A percentile compares a stretch with the other conserved stretches of the same genome.
Evolutionary conservation across 495 filamentous ascomycete genomes (phyloP).

Genomic region (Annulohypoxylon nitens): DNA sequence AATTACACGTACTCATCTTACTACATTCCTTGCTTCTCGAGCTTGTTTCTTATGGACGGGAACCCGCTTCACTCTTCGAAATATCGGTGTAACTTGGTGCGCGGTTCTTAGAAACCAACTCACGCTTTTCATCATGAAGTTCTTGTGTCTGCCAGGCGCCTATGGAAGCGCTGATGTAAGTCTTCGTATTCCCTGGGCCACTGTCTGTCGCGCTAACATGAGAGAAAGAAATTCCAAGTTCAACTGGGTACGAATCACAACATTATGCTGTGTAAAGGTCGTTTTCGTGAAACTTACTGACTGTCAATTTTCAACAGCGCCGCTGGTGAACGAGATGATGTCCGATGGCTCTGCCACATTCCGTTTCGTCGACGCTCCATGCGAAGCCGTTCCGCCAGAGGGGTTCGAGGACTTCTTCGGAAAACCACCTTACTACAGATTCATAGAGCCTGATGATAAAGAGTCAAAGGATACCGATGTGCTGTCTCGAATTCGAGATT

Average conservation of each 20-base stretch:
- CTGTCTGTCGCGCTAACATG: slow-evolving; percentile 38
- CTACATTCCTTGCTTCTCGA: slow-evolving; percentile 32
- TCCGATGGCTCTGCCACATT: slow-evolving; percentile 60
- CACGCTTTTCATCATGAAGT: slow-evolving; percentile 53
- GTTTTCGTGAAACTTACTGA: slow-evolving; percentile 22
- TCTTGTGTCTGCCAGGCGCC: slow-evolving; percentile 61
- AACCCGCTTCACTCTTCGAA: slow-evolving; percentile 30
- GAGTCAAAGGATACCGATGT: slow-evolving; percentile 60
- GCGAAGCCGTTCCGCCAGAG: slow-evolving; percentile 61
- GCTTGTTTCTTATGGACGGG: slow-evolving; percentile 42
- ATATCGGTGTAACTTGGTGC: slow-evolving; percentile 44
- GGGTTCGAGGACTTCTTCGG: slow-evolving; percentile 68
- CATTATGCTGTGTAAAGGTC: neutral
- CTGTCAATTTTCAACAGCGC: slow-evolving; percentile 49
- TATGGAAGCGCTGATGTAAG: slow-evolving; percentile 67
- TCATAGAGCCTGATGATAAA: slow-evolving; percentile 63
- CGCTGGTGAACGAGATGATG: slow-evolving; percentile 61
- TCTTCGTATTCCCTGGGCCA: slow-evolving; percentile 32
- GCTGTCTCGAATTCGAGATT: slow-evolving; percentile 63
- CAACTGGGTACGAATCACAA: slow-evolving; percentile 62
- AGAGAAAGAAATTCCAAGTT: slow-evolving; percentile 65
- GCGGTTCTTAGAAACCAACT: slow-evolving; percentile 22
- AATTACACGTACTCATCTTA: slow-evolving; percentile 40
- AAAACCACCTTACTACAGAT: slow-evolving; percentile 63
- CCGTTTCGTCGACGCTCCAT: slow-evolving; percentile 62